Evolutionary conservation across 345 rosid species (phyloP).

Genomic region (Pistacia integerrima): DNA sequence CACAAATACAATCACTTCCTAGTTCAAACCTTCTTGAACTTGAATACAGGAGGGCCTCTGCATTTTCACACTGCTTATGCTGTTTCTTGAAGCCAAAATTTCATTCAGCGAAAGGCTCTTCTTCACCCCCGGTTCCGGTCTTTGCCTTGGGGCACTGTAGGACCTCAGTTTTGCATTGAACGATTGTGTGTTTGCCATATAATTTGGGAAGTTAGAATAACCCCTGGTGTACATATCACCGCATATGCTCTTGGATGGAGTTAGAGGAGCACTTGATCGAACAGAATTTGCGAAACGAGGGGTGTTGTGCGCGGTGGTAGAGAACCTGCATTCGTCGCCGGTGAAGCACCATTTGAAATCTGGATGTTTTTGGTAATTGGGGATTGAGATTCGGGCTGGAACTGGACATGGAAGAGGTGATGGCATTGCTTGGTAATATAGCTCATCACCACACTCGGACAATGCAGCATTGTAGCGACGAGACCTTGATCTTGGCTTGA

Average conservation of each 20-base stretch:
- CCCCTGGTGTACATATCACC: constrained; percentile 46
- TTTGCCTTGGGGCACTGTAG: constrained; percentile 68
- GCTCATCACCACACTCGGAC: constrained; percentile 43
- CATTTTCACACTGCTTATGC: constrained; percentile 51
- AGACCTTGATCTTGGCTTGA: constrained; percentile 53
- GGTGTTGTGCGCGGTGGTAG: constrained; percentile 57
- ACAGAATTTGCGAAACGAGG: constrained; percentile 47
- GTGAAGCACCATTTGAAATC: constrained; percentile 51
- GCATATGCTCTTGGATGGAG: constrained; percentile 49
- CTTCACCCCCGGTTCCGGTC: constrained; percentile 51
- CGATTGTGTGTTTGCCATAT: constrained; percentile 82
- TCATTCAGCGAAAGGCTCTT: constrained; percentile 63
- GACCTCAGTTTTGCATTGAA: constrained; percentile 79
- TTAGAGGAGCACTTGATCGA: constrained; percentile 24
- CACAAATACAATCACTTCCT: background rate
- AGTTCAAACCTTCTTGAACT: constrained; percentile 22
- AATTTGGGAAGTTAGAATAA: constrained; percentile 52
- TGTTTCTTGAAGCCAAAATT: constrained; percentile 58
- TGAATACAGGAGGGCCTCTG: constrained; percentile 46
- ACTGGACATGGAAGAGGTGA: constrained; percentile 41
- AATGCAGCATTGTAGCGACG: constrained; percentile 32
- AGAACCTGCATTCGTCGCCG: constrained; percentile 50
- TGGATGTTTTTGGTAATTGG: constrained; percentile 24
- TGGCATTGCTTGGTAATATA: constrained; percentile 32
- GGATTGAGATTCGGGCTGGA: constrained; percentile 33